Base-by-base conservation (phyloP, 1,284 basidiomycete species). In the Coniferiporia weirii region DNA sequence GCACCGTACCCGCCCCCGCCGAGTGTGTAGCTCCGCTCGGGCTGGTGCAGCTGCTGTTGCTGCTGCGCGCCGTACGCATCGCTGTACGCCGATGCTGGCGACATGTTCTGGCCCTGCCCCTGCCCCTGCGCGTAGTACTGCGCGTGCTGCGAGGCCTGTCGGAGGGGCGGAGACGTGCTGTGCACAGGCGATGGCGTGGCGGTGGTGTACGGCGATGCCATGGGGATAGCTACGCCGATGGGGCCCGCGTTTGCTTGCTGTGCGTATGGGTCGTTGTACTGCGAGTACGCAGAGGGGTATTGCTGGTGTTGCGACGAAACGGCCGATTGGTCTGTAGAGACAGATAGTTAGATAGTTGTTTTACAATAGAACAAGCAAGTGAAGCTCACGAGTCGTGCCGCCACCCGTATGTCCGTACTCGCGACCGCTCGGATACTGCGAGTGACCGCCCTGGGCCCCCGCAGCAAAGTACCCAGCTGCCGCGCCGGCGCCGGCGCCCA, bases 1-100 rank as follows among this genome's bases (percentile, higher is more conserved):
- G 64, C 64, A 8, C 79, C 79, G 61, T 89, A 88, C 4, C 79
- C 79, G 54, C 76, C 77, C 22, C 82, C 82, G 9, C 82, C 81
- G 36, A 81, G 73, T 4, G 82, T 79, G 68, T 87, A 85, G 62
- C 71, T 76, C 22, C 78, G 79, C n/a, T 82, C 78, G 7, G 73
- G 68, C 17, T 57, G 51, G 7, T 59, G 70, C n/a, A n/a, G n/a
- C n/a, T n/a, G n/a, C 9, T 71, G 38, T 0, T n/a, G 43, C n/a
- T 45, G 57, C 17, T 54, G 57, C 13, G n/a, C 22, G 27, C 15
- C 12, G 53, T 36, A 2, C 15, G 38, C 43, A 32, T 57, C 48
- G 13, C 48, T 38, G 34, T 52, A 45, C 8, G 52, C 58, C n/a
- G 17, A 12, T 19, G 6, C 19, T 27, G 35, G 43, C 35, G 17